Percentiles rank a stretch among this genome's conserved stretches.
These are phyloP conservation scores for Clarireedia paspali DNA, from an alignment of 2,329 filamentous ascomycete species.

Conservation along the genomic window DNA sequence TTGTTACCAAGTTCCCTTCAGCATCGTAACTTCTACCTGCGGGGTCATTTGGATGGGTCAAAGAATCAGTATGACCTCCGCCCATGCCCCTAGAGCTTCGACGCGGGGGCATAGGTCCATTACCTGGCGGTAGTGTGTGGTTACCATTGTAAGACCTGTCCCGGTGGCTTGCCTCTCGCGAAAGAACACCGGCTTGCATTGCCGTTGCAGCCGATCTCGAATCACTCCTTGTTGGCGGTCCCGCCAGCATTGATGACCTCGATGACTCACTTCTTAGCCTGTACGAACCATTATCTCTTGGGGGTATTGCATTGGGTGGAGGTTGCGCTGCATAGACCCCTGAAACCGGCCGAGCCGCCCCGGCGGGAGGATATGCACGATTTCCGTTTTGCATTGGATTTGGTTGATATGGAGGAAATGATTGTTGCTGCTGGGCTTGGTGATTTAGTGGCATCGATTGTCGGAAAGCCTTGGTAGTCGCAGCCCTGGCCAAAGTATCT, in stretches of 20 bases:
- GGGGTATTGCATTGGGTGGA: conserved; percentile 32
- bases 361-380: conserved; percentile 31
- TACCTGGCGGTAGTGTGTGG: conserved; percentile 42
- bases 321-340: conserved; percentile 37
- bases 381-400: conserved; percentile 33
- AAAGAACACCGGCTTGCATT: conserved; percentile 53
- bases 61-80: conserved; percentile 40
- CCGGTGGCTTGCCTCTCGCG: conserved; percentile 61
- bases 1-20: conserved; percentile 52
- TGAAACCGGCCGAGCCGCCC: conserved; percentile 36
- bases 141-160: conserved; percentile 60
- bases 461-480: conserved; percentile 31
- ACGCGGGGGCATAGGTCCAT: conserved; percentile 62
- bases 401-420: conserved; percentile 36
- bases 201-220: conserved; percentile 49
- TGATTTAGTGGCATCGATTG: conserved; percentile 36
- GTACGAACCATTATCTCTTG: conserved; percentile 36
- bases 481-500: conserved; percentile 22
- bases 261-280: conserved; percentile 52
- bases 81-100: conserved; percentile 67
- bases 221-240: conserved; percentile 49
- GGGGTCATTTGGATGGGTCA: conserved; percentile 21
- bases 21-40: conserved; percentile 40
- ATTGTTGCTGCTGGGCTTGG: conserved; percentile 36
- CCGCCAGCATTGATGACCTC: conserved; percentile 45